phyloP scores from a whole-genome alignment of 108 stramenopile genomes.

The Fragilariopsis cylindrus region DNA sequence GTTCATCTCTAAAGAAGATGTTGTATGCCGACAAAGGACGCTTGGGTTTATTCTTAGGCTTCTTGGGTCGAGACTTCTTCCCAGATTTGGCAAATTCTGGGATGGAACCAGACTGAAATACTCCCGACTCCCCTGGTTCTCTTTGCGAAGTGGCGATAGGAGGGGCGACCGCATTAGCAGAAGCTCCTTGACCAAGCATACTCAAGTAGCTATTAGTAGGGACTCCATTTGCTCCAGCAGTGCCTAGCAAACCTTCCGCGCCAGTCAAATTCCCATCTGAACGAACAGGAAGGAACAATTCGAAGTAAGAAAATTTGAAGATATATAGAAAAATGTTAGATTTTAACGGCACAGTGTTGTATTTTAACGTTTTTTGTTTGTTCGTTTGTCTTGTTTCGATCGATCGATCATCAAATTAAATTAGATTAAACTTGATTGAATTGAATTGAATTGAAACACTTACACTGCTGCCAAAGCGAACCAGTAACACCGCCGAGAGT shows the following conservation, averaged over 20 bases:
- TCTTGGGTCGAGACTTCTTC: slow-evolving; percentile 45
- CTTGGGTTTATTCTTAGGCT: slow-evolving; percentile 52
- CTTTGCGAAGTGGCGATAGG: slow-evolving; percentile 8
- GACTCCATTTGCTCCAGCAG: slow-evolving; percentile 18
- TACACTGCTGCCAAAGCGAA: slow-evolving; percentile 38
- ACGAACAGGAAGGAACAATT: neutral
- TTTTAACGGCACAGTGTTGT: too few species aligned
- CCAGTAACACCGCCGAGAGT: slow-evolving; percentile 21
- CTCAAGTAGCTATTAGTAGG: slow-evolving; percentile 19
- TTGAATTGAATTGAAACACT: neutral
- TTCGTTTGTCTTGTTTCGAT: too few species aligned
- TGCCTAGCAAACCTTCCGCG: slow-evolving; percentile 21
- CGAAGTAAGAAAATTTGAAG: too few species aligned
- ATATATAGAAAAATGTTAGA: too few species aligned
- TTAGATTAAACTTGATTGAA: too few species aligned
- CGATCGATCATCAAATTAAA: too few species aligned
- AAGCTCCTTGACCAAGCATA: slow-evolving; percentile 42
- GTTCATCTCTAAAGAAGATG: slow-evolving; percentile 58
- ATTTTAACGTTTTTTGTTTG: too few species aligned
- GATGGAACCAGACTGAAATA: slow-evolving; percentile 39
- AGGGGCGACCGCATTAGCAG: slow-evolving; percentile 12
- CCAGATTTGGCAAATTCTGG: slow-evolving; percentile 47
- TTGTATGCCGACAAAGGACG: slow-evolving; percentile 53
- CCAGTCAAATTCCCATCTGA: slow-evolving; percentile 33
- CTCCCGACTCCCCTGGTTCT: slow-evolving; percentile 38